These are phyloP conservation scores for Lomentospora prolificans DNA, from an alignment of 2,329 filamentous ascomycete species.

Conservation along the genomic window DNA sequence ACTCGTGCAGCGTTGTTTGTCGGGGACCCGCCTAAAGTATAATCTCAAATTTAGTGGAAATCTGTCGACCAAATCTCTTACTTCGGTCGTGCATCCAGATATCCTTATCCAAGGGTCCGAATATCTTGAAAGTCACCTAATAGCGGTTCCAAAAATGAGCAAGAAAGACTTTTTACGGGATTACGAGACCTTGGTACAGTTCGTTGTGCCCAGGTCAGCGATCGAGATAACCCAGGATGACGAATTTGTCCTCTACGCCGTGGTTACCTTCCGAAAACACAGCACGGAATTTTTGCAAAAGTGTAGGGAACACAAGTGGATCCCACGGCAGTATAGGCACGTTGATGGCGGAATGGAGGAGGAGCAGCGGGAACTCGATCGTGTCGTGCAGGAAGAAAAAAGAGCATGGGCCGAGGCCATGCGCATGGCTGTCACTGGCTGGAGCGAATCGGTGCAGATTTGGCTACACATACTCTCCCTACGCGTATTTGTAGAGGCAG, in stretches of 20 bases:
- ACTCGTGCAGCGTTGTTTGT: no score
- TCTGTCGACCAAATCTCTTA: conserved; percentile 84
- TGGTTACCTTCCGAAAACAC: conserved; percentile 90
- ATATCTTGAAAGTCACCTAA: conserved; percentile 90
- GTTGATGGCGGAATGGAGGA: conserved; percentile 83
- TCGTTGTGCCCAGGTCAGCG: conserved; percentile 89
- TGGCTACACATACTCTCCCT: conserved; percentile 89
- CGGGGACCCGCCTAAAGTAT: no score
- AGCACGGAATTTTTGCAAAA: conserved; percentile 82
- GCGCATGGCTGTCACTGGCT: conserved; percentile 78
- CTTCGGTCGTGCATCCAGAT: conserved; percentile 74
- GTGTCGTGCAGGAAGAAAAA: conserved; percentile 72
- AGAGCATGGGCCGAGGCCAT: conserved; percentile 91
- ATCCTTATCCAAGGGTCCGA: conserved; percentile 82
- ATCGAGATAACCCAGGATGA: conserved; percentile 72
- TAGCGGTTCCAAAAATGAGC: conserved; percentile 71
- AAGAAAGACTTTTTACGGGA: conserved; percentile 81
- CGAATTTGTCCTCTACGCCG: conserved; percentile 80
- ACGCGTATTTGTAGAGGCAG: conserved; percentile 93
- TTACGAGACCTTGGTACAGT: conserved; percentile 80
- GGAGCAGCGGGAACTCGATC: conserved; percentile 78
- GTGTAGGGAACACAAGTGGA: conserved; percentile 87
- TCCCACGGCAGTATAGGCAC: conserved; percentile 87
- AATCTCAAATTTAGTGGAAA: conserved; percentile 57
- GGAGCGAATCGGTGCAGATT: conserved; percentile 91